Evolutionary conservation across 164 flowering plant genomes (phyloP).

Genomic region (Tetrastigma voinierianum): DNA sequence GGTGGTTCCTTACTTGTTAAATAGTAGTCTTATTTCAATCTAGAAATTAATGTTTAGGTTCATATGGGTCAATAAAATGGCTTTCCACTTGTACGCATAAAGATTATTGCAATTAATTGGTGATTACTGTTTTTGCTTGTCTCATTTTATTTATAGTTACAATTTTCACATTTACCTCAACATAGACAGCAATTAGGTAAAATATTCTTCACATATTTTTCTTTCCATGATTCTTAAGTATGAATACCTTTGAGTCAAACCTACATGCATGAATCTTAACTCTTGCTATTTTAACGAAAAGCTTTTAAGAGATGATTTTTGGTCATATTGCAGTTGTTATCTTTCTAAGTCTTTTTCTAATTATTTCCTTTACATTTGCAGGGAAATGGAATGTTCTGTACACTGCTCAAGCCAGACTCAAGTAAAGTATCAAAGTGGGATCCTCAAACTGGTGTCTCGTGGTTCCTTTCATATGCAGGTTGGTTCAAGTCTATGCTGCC

Average conservation of each 20-base stretch:
- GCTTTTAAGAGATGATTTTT: not conserved
- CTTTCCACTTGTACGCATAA: too few relatives aligned
- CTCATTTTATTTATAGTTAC: too few relatives aligned
- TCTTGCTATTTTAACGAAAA: not conserved
- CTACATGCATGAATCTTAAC: not conserved
- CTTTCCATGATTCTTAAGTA: too few relatives aligned
- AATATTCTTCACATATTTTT: not conserved
- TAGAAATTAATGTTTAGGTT: too few relatives aligned
- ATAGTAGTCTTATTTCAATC: too few relatives aligned
- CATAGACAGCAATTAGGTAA: too few relatives aligned
- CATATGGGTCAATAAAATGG: too few relatives aligned
- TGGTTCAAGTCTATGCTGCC: not conserved
- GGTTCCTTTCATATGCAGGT: slow-evolving; percentile 58
- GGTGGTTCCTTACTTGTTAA: too few relatives aligned
- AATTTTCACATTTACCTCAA: too few relatives aligned
- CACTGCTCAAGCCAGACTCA: slow-evolving; percentile 56
- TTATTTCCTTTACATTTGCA: slow-evolving; percentile 13
- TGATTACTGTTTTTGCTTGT: too few relatives aligned
- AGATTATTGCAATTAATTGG: too few relatives aligned
- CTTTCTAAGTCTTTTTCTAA: not conserved
- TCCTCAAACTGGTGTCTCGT: slow-evolving; percentile 30
- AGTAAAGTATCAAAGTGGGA: slow-evolving; percentile 65
- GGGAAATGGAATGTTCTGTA: slow-evolving; percentile 66
- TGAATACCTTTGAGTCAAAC: too few relatives aligned
- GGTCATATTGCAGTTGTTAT: not conserved